Conservation (phyloP, 2,329 filamentous ascomycete genomes). For the Colletotrichum costaricense region DNA sequence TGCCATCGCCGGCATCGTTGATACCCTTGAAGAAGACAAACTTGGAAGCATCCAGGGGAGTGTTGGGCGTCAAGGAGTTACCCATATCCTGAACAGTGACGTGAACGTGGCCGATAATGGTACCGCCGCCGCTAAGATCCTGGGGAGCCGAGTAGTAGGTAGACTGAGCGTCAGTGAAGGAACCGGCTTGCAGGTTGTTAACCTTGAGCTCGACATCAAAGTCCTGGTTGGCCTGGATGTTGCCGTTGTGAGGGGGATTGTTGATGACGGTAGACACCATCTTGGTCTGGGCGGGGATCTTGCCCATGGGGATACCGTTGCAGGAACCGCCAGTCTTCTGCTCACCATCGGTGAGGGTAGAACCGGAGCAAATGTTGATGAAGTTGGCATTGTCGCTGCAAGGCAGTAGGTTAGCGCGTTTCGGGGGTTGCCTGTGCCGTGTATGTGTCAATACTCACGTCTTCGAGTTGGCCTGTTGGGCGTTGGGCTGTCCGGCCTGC, state of each 20-base stretch:
- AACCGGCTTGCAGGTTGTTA: constrained; percentile 65
- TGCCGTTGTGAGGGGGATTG: constrained; percentile 63
- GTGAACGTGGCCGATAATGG: constrained; percentile 70
- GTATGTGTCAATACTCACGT: constrained; percentile 53
- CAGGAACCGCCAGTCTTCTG: constrained; percentile 70
- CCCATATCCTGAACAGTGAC: constrained; percentile 69
- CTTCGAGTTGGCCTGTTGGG: constrained; percentile 62
- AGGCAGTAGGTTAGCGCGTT: neutral
- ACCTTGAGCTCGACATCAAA: constrained; percentile 67
- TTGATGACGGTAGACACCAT: constrained; percentile 69
- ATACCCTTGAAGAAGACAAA: constrained; percentile 77
- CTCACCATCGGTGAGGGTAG: constrained; percentile 69
- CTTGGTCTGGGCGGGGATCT: constrained; percentile 64
- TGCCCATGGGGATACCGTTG: constrained; percentile 72
- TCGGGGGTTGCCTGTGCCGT: neutral
- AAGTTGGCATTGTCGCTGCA: constrained; percentile 69
- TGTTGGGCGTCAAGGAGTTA: constrained; percentile 58
- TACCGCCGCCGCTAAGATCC: constrained; percentile 57
- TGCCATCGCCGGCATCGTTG: constrained; percentile 68
- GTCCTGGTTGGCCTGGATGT: constrained; percentile 57
- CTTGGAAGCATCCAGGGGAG: constrained; percentile 62
- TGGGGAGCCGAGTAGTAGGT: constrained; percentile 73
- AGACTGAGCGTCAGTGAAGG: constrained; percentile 68
- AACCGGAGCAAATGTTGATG: constrained; percentile 70
- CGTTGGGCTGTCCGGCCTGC: constrained; percentile 56